phyloP scores from a whole-genome alignment of 345 rosid species.

The Pugionium dolabratum region DNA sequence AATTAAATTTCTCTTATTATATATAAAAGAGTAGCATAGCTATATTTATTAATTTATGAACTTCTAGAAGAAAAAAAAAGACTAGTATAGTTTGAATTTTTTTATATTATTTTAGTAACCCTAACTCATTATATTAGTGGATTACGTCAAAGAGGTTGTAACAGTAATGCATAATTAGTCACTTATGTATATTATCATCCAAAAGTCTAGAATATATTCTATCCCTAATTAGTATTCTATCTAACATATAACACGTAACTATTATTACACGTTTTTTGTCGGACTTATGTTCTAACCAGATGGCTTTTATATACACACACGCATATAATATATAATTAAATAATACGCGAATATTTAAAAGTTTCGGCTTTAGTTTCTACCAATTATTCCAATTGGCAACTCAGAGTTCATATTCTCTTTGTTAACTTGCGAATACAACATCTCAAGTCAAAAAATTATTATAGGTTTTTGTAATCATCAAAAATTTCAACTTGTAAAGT shows the following conservation, averaged over 20 bases:
- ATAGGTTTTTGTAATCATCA: too few species aligned
- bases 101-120: too few species aligned
- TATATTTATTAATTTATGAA: too few species aligned
- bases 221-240: neutral
- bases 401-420: constrained; percentile 26
- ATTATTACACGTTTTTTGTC: neutral
- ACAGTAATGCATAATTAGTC: neutral
- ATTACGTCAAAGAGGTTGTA: constrained; percentile 4
- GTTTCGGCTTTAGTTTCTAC: constrained; percentile 22
- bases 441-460: neutral
- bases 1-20: too few species aligned
- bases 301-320: constrained; percentile 15
- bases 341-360: constrained; percentile 25
- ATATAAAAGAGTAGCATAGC: too few species aligned
- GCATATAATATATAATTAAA: neutral
- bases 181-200: constrained; percentile 19
- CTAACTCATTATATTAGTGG: too few species aligned
- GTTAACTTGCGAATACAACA: constrained; percentile 28
- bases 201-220: constrained; percentile 5
- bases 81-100: too few species aligned
- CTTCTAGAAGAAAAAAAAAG: too few species aligned
- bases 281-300: constrained; percentile 4
- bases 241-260: constrained; percentile 15
- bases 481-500: too few species aligned
- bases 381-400: constrained; percentile 22